Conservation (phyloP, 495 filamentous ascomycete species). For the Amorphotheca resinae region DNA sequence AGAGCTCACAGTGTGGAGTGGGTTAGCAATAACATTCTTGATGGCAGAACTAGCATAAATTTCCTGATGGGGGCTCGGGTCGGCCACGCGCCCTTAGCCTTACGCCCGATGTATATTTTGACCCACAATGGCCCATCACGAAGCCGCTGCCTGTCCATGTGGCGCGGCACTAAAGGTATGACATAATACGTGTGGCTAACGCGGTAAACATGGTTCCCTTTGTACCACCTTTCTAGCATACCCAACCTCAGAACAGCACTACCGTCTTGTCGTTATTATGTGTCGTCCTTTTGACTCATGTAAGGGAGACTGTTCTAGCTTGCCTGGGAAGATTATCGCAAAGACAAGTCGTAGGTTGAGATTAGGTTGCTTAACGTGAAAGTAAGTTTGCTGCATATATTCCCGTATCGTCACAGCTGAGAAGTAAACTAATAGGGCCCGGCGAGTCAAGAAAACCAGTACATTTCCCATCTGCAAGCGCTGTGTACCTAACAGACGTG, state of each 20-base stretch:
- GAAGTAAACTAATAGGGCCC: not conserved
- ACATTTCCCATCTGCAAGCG: not conserved
- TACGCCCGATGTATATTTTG: too few species aligned
- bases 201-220: too few species aligned
- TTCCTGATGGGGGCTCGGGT: too few species aligned
- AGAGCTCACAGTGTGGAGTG: too few species aligned
- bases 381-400: not conserved
- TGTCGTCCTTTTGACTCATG: not conserved
- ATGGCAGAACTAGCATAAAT: too few species aligned
- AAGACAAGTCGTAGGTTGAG: not conserved
- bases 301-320: not conserved
- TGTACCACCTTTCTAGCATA: too few species aligned
- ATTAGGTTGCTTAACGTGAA: not conserved
- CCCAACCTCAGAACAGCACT: not conserved
- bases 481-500: not conserved
- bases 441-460: not conserved
- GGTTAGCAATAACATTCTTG: too few species aligned
- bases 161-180: too few species aligned
- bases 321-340: not conserved
- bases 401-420: not conserved
- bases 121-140: too few species aligned
- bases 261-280: not conserved
- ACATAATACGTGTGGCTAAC: too few species aligned
- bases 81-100: too few species aligned
- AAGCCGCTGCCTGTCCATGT: too few species aligned